Evolutionary conservation across 768 basidiomycete species (phyloP), one percentile per base, ranked within the genome.

Genomic region (Rhizopogon vesiculosus): DNA sequence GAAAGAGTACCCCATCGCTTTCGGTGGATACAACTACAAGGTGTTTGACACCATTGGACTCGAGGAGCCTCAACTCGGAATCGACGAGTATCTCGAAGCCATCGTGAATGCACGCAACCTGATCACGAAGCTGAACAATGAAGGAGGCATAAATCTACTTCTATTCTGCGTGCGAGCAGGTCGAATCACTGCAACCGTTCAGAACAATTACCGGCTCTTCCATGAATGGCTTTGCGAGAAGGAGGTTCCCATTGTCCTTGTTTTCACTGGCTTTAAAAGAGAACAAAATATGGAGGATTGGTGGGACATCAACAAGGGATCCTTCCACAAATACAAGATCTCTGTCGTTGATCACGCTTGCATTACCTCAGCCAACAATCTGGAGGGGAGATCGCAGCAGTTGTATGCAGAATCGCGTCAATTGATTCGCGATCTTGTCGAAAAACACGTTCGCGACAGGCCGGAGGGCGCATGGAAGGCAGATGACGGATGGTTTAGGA

Each of bases 151-250:
- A 33, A 8, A 33, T 33, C 31, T 33, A 9, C 31, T 33, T 33
- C 31, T 33, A 33, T 33, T 33, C 8, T 33, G 31, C 10, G 31
- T 33, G 31, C 31, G 8, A 33, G 31, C 31, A 9, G 8, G 31
- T 10, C 5, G 10, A 33, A 2, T 33, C 31, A 8, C 31, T 9
- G 1, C 31, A 9, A 33, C 64, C 1, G 56, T 62, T 18, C 64
- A 69, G 29, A 61, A 71, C 53, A 78, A 78, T 53, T 78, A 73
- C 62, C 61, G 62, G 9, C 62, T 77, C 7, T 76, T 77, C 56
- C 33, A 53, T 31, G 56, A 59, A 43, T 42, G 42, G 29, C 56
- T 72, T 0, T 68, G 70, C 16, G 64, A 69, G 40, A 60, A 66
- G 13, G 55, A 68, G 15, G 77, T 78, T 7, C 76, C 76, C 0